Evolutionary conservation across 805 yeast genomes (phyloP).

Genomic region (Candida awuae): DNA sequence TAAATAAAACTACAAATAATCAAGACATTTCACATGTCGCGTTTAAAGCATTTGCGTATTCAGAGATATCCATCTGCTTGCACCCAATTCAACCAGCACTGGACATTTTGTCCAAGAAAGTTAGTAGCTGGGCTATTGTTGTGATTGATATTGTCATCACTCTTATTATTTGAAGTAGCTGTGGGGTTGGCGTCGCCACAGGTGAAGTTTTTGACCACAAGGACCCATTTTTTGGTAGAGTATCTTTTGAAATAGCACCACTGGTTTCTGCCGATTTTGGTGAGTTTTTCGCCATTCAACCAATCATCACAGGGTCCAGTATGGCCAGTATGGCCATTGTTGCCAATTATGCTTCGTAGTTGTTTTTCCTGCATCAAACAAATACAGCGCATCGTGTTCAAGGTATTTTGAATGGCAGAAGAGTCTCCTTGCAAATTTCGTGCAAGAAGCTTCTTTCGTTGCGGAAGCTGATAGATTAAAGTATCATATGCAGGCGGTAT

Average conservation of each 20-base stretch:
- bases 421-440: background rate
- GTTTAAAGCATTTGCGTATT: too few relatives aligned
- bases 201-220: constrained; percentile 16
- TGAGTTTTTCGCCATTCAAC: constrained; percentile 15
- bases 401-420: background rate
- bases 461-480: constrained; percentile 7
- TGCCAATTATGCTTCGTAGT: constrained; percentile 1
- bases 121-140: too few relatives aligned
- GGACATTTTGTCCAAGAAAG: constrained; percentile 22
- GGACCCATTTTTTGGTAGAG: constrained; percentile 11
- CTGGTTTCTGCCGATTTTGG: constrained; percentile 21
- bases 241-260: constrained; percentile 20
- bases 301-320: constrained; percentile 1
- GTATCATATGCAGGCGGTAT: constrained; percentile 18
- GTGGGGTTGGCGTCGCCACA: constrained; percentile 17
- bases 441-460: constrained; percentile 1
- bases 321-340: too few relatives aligned
- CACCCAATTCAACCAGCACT: constrained; percentile 17
- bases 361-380: constrained; percentile 8
- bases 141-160: too few relatives aligned
- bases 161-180: constrained; percentile 12
- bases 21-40: too few relatives aligned
- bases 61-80: constrained; percentile 3
- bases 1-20: too few relatives aligned
- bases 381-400: background rate